Percentiles rank a stretch among this genome's conserved stretches.
These are phyloP conservation scores for Rhizoclosmatium sp. DNA, from an alignment of 192 early-diverging fungal species.

Conservation along the genomic window DNA sequence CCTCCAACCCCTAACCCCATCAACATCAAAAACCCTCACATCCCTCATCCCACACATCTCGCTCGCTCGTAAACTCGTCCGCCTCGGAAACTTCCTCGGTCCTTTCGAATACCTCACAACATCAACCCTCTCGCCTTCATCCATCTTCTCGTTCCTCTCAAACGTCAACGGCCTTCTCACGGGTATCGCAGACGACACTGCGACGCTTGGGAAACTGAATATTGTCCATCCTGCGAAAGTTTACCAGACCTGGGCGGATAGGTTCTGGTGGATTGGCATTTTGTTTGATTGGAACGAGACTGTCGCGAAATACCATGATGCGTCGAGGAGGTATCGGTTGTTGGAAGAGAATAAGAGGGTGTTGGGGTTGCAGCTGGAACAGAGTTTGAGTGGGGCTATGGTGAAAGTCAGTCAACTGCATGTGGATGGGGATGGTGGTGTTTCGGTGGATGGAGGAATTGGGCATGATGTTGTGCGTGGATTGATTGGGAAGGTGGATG, in stretches of 20 bases:
- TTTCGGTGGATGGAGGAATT: not conserved
- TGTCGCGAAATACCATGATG: not conserved
- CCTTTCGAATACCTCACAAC: conserved; percentile 63
- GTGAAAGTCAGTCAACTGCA: not conserved
- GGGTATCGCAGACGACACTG: conserved; percentile 11
- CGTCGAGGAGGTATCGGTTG: not conserved
- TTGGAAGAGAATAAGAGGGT: conserved; percentile 21
- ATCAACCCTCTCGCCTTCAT: not conserved
- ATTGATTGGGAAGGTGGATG: not conserved
- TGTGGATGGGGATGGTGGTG: conserved; percentile 12
- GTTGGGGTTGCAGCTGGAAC: conserved; percentile 8
- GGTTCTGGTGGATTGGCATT: conserved; percentile 32
- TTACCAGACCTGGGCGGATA: conserved; percentile 25
- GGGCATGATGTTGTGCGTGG: not conserved
- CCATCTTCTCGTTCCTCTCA: conserved; percentile 17
- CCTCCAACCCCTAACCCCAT: not conserved
- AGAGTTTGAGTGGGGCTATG: not conserved
- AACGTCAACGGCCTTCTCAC: conserved; percentile 17
- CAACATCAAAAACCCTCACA: not conserved
- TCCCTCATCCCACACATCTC: conserved; percentile 75
- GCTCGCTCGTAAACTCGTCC: conserved; percentile 75
- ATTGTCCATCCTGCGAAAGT: not conserved
- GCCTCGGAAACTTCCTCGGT: conserved; percentile 74
- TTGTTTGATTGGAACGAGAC: conserved; percentile 25
- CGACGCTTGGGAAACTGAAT: conserved; percentile 20